Base-by-base conservation (phyloP, 2,329 filamentous ascomycete genomes). In the Escovopsis sp. region DNA sequence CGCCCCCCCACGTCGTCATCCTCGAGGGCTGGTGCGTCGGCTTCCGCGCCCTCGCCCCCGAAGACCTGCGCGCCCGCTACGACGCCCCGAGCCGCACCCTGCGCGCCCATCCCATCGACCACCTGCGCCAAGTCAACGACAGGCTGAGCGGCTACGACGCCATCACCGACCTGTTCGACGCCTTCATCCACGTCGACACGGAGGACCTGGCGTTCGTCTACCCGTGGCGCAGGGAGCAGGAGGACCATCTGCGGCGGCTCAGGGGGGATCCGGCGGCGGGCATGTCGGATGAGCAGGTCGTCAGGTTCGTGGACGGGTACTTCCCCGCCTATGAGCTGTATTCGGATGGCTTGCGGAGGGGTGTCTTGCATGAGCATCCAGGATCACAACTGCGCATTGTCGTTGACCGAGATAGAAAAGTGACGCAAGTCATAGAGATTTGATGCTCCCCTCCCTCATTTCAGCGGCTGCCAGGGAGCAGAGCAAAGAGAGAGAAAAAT, bases 11-110 rank as follows among this genome's bases (percentile, higher is more conserved):
- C 20, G 75, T 89, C 7, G 71, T 94, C 16, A 74, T 94, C 40
- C 79, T 94, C 48, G 87, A 95, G 59, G 87, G 88, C 14, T 94
- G 87, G 88, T 91, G 82, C 58, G 77, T 94, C 11, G 88, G 86
- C 3, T 94, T 94, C 62, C 76, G 79, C 6, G 60, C 81, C 0
- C 59, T 88, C 11, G 51, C 63, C 27, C 59, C 69, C 0, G 56
- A 63, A n/a, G 66, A 71, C 5, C 57, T 74, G 4, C 67, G 69
- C 25, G 57, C 76, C 4, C 68, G 68, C 50, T 64, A 67, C 54
- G 72, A 69, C 58, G 61, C 65, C 40, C 62, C 61, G 50, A 70
- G 57, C 58, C 74, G 57, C 56, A 74, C 57, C 30, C 67, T 70
- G 36, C 63, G 58, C 51, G 59, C 47, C 44, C 68, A 77, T 54